phyloP scores from a whole-genome alignment of 805 yeast genomes.

The Phaffomyces thermotolerans region DNA sequence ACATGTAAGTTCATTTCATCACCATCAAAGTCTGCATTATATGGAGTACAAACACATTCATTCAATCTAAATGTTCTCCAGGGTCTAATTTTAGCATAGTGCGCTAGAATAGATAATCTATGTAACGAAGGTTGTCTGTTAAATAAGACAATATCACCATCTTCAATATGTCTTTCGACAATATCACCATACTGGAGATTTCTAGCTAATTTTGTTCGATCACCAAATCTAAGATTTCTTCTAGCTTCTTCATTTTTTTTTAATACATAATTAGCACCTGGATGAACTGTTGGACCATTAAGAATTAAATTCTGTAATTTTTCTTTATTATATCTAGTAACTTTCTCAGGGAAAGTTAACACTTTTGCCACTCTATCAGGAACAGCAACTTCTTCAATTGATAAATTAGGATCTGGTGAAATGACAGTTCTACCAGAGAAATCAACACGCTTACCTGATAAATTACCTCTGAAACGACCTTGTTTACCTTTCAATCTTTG shows the following conservation, averaged over 20 bases:
- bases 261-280: slow-evolving; percentile 91
- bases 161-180: slow-evolving; percentile 95
- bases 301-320: slow-evolving; percentile 68
- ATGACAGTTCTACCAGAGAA: slow-evolving; percentile 97
- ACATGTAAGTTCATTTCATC: slow-evolving; percentile 99
- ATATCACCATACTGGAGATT: slow-evolving; percentile 80
- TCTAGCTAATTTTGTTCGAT: slow-evolving; percentile 68
- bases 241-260: slow-evolving; percentile 81
- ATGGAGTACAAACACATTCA: slow-evolving; percentile 99
- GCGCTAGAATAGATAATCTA: slow-evolving; percentile 87
- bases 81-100: slow-evolving; percentile 92
- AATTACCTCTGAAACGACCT: slow-evolving; percentile 96
- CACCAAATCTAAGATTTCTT: slow-evolving; percentile 85
- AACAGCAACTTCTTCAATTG: slow-evolving; percentile 96
- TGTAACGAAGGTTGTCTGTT: slow-evolving; percentile 98
- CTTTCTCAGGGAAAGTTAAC: slow-evolving; percentile 91
- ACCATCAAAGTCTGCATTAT: slow-evolving; percentile 99
- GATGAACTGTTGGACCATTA: slow-evolving; percentile 85
- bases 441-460: slow-evolving; percentile 98
- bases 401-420: slow-evolving; percentile 94
- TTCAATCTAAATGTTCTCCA: slow-evolving; percentile 97
- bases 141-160: slow-evolving; percentile 92
- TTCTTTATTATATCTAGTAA: slow-evolving; percentile 76
- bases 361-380: slow-evolving; percentile 96
- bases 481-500: slow-evolving; percentile 97